These are phyloP conservation scores for Phlebiopsis gigantea DNA, from an alignment of 768 basidiomycete species.

Conservation along the genomic window DNA sequence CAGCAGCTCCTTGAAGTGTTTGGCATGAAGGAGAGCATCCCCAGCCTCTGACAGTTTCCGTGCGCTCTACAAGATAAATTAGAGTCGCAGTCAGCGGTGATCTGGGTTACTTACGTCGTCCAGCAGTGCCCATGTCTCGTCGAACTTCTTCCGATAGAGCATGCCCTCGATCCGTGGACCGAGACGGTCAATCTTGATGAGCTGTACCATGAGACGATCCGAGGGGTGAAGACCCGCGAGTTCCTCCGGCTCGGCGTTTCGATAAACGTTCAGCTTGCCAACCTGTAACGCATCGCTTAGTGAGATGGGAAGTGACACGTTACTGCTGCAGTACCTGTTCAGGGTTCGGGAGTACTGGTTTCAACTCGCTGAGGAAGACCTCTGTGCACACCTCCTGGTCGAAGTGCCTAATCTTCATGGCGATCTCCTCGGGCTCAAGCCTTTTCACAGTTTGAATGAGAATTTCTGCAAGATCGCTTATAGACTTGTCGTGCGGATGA, in stretches of 20 bases:
- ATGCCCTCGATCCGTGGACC: slow-evolving; percentile 90
- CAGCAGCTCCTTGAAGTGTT: slow-evolving; percentile 83
- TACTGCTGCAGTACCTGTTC: slow-evolving; percentile 55
- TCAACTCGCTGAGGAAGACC: slow-evolving; percentile 83
- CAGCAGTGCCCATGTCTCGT: slow-evolving; percentile 76
- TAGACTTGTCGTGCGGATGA: no score
- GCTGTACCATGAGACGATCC: slow-evolving; percentile 93
- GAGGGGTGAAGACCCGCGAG: slow-evolving; percentile 87
- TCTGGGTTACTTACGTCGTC: slow-evolving; percentile 56
- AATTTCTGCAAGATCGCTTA: slow-evolving; percentile 64
- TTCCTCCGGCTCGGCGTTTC: slow-evolving; percentile 81
- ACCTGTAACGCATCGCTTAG: slow-evolving; percentile 37
- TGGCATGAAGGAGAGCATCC: slow-evolving; percentile 72
- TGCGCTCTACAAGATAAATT: slow-evolving; percentile 54
- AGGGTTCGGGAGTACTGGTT: slow-evolving; percentile 83
- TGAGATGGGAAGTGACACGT: no score
- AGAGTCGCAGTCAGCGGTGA: neutral
- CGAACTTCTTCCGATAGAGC: slow-evolving; percentile 86
- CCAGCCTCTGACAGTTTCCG: slow-evolving; percentile 80
- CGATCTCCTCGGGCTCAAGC: slow-evolving; percentile 83
- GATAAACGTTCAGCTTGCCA: slow-evolving; percentile 81
- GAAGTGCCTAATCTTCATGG: slow-evolving; percentile 77
- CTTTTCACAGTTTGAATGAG: slow-evolving; percentile 84
- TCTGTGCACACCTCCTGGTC: slow-evolving; percentile 85
- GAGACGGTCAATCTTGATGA: slow-evolving; percentile 91